Conservation (phyloP, 805 yeast species). For the Candida glaebosa region DNA sequence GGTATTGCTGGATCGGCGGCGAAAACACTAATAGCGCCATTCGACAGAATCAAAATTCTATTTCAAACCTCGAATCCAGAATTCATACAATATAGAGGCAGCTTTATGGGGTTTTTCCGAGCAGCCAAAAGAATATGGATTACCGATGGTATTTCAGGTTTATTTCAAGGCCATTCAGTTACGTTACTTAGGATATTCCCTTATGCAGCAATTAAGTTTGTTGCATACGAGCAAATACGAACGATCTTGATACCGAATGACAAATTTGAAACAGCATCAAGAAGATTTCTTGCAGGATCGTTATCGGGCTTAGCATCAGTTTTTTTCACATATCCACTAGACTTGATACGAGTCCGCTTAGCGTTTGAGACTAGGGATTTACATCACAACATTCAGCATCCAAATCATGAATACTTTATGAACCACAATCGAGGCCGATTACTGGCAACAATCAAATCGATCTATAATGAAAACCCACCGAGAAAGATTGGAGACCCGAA, state of each 20-base stretch:
- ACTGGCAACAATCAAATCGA: slow-evolving; percentile 26
- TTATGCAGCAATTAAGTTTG: slow-evolving; percentile 95
- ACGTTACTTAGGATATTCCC: slow-evolving; percentile 90
- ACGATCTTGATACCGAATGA: slow-evolving; percentile 72
- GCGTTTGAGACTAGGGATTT: slow-evolving; percentile 74
- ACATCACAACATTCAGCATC: slow-evolving; percentile 20
- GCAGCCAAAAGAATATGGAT: slow-evolving; percentile 68
- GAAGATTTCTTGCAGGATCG: slow-evolving; percentile 86
- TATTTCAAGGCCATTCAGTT: slow-evolving; percentile 94
- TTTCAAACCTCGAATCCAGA: slow-evolving; percentile 95
- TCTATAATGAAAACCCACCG: slow-evolving; percentile 37
- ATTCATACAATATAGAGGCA: slow-evolving; percentile 74
- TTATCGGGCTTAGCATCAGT: slow-evolving; percentile 86
- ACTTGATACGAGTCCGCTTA: slow-evolving; percentile 82
- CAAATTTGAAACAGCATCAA: slow-evolving; percentile 69
- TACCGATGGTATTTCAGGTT: slow-evolving; percentile 72
- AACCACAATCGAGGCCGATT: slow-evolving; percentile 27
- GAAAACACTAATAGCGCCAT: slow-evolving; percentile 90
- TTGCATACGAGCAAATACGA: slow-evolving; percentile 91
- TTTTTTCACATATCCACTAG: slow-evolving; percentile 87
- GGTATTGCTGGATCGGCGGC: slow-evolving; percentile 97
- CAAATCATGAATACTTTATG: slow-evolving; percentile 24
- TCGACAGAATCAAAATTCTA: slow-evolving; percentile 90
- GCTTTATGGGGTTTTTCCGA: slow-evolving; percentile 66
- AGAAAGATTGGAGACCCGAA: slow-evolving; percentile 28